A percentile compares a stretch with the other conserved stretches of the same genome.
These are phyloP conservation scores for Sicyos baderoa DNA, from an alignment of 306 rosid genomes.

Conservation along the genomic window DNA sequence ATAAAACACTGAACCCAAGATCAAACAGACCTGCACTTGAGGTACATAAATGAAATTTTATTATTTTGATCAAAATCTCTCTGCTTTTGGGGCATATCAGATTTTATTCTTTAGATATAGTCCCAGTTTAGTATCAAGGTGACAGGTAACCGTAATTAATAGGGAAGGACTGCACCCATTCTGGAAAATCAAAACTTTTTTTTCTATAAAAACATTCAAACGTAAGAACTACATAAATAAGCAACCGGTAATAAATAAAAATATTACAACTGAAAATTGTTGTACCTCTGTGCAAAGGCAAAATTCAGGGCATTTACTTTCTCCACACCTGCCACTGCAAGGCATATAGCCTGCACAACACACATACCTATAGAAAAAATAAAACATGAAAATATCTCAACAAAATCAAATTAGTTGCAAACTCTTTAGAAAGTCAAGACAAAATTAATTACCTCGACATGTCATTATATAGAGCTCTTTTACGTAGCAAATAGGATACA, in stretches of 20 bases:
- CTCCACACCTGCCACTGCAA: conserved; percentile 88
- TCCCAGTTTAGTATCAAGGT: not conserved
- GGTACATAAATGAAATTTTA: not conserved
- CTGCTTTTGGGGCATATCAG: not conserved
- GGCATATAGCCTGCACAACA: conserved; percentile 99
- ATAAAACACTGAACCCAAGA: not conserved
- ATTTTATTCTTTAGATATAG: not conserved
- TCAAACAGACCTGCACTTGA: not conserved
- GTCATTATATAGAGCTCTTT: conserved; percentile 72
- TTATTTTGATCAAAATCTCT: not conserved
- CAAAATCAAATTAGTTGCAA: not conserved
- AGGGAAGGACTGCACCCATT: not conserved
- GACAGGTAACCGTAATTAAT: not conserved
- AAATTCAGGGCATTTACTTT: conserved; percentile 74
- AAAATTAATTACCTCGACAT: conserved; percentile 66
- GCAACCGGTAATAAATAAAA: not conserved
- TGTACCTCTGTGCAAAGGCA: conserved; percentile 81
- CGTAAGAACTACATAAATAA: not conserved
- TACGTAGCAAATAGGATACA: conserved; percentile 76
- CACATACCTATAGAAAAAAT: conserved; percentile 47
- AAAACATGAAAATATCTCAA: conserved; percentile 15
- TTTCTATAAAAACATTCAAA: not conserved
- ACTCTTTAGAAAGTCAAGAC: not conserved
- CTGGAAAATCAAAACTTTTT: not conserved
- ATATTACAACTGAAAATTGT: not conserved